Conservation (phyloP, 1,284 basidiomycete genomes). For the Chiua sp. region DNA sequence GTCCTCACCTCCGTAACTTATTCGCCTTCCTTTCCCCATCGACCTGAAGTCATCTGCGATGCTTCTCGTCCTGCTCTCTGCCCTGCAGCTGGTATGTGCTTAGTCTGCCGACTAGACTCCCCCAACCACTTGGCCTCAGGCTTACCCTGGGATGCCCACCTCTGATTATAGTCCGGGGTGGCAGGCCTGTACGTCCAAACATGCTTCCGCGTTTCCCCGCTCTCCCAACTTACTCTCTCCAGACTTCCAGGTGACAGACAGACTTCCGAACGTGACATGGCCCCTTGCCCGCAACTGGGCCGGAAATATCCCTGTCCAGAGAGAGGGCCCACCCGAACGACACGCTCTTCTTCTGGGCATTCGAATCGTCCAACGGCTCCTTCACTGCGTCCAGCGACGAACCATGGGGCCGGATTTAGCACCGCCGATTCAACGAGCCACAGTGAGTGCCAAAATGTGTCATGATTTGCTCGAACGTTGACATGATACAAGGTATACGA, state of each 20-base stretch:
- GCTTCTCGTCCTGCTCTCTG: conserved; percentile 9
- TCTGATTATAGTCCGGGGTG: conserved; percentile 61
- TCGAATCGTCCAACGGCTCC: conserved; percentile 65
- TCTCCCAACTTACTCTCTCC: background rate
- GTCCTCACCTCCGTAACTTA: conserved; percentile 4
- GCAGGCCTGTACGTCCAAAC: conserved; percentile 59
- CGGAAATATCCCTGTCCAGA: conserved; percentile 69
- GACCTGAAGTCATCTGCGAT: conserved; percentile 16
- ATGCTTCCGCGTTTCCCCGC: background rate
- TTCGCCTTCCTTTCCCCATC: conserved; percentile 22
- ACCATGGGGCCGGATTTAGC: conserved; percentile 74
- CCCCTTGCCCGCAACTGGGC: conserved; percentile 61
- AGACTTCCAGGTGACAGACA: conserved; percentile 62
- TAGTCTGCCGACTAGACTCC: conserved; percentile 25
- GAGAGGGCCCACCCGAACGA: conserved; percentile 68
- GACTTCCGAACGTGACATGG: conserved; percentile 70
- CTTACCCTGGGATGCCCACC: conserved; percentile 37
- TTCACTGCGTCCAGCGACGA: conserved; percentile 51
- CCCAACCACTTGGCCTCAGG: conserved; percentile 39
- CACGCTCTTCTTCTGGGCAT: conserved; percentile 75
- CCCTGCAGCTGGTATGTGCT: conserved; percentile 19
- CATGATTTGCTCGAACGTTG: background rate
- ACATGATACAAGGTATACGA: conserved; percentile 50
- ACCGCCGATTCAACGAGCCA: conserved; percentile 67
- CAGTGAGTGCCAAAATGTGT: conserved; percentile 41